Percentiles rank a stretch among this genome's conserved stretches.
These are phyloP conservation scores for Neolentinus lepideus DNA, from an alignment of 1,284 basidiomycete genomes.

Conservation along the genomic window DNA sequence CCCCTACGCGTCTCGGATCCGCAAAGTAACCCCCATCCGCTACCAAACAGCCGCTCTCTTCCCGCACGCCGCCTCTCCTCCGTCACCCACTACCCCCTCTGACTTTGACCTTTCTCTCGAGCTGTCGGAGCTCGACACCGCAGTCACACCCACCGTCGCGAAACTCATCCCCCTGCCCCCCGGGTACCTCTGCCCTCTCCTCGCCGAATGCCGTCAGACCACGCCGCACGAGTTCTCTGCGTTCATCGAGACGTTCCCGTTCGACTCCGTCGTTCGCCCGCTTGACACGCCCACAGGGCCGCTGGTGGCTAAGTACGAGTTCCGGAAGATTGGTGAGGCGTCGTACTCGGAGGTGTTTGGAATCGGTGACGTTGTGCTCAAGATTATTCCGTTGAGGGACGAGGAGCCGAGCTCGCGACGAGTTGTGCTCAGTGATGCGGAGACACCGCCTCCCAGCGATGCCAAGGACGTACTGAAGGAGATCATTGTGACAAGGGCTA, in stretches of 20 bases:
- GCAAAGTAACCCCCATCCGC: constrained; percentile 66
- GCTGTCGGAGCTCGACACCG: constrained; percentile 41
- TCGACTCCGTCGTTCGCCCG: constrained; percentile 49
- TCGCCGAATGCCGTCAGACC: constrained; percentile 60
- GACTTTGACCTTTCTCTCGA: constrained; percentile 53
- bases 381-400: constrained; percentile 72
- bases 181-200: constrained; percentile 48
- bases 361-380: constrained; percentile 78
- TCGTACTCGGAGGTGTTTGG: constrained; percentile 97
- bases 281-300: constrained; percentile 14
- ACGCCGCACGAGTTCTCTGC: constrained; percentile 69
- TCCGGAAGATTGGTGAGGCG: constrained; percentile 91
- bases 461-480: constrained; percentile 80
- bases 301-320: constrained; percentile 22
- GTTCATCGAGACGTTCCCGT: constrained; percentile 73
- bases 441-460: constrained; percentile 62
- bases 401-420: constrained; percentile 45
- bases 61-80: constrained; percentile 42
- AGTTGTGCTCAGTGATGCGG: constrained; percentile 58
- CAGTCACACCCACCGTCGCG: constrained; percentile 13
- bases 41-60: constrained; percentile 23
- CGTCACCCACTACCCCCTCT: constrained; percentile 32
- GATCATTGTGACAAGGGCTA: constrained; percentile 76
- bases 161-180: constrained; percentile 23
- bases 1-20: constrained; percentile 31